Base-by-base conservation (phyloP, 805 yeast species). In the Saturnispora serradocipensis region DNA sequence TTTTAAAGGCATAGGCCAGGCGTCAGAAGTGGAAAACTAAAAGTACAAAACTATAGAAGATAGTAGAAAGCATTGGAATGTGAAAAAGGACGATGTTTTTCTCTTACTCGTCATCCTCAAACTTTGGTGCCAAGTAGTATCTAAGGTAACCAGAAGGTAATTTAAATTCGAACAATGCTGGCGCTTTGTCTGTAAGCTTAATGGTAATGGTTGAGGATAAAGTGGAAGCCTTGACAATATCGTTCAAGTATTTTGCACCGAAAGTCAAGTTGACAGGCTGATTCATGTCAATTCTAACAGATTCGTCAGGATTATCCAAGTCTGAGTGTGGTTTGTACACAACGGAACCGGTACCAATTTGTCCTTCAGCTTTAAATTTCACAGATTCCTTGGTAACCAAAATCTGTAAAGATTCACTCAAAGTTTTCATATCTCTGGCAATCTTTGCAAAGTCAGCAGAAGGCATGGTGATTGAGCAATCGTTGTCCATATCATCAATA, bases 61-160 rank as follows among this genome's bases (percentile, higher is more conserved):
- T 28, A 28, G 42, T 18, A 18, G 22, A 18, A 20, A 18, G 22
- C 11, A 18, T 38, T 38, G 24, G 16, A 38, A 38, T n/a, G 42
- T 38, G 22, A 18, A 38, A 15, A 38, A 38, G 15, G 22, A 18
- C 13, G 40, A 18, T 24, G 9, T 34, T 30, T 64, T 25, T 25
- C 28, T 25, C 9, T 25, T 72, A 80, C 58, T 86, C 93, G 57
- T 87, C 96, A 57, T 90, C 98, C 58, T 86, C 96, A 67, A 93
- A 88, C 77, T 93, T 91, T 54, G 99, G 99, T 61, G 99, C 99
- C 68, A 93, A 78, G 79, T 87, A 93, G 80, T 86, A 93, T 68
- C 96, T 84, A 68, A 93, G 75, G 71, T 88, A 87, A 50, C 99
- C 99, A 68, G 91, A 86, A 56, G 88, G 83, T 65, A 93, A 75